Percentiles rank a stretch among this genome's conserved stretches.
phyloP scores from a whole-genome alignment of 257 asterid species.

The Anisodus acutangulus region DNA sequence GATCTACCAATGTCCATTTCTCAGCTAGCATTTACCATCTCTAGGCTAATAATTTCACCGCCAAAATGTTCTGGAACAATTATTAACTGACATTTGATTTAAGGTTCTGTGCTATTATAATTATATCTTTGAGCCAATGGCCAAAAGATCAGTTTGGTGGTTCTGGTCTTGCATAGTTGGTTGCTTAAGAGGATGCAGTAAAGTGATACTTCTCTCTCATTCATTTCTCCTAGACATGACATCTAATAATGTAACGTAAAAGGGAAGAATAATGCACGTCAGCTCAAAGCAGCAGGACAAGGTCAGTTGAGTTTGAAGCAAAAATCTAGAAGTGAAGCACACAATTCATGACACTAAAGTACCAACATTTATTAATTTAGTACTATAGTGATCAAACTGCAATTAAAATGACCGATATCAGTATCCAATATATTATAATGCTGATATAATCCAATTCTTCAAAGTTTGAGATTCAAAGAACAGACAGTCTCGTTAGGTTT shows the following conservation, averaged over 20 bases:
- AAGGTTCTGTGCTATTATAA: slow-evolving; percentile 12
- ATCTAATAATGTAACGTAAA: not conserved
- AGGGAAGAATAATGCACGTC: not conserved
- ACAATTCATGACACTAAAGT: not conserved
- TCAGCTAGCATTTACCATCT: slow-evolving; percentile 23
- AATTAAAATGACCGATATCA: not conserved
- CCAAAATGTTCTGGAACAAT: not conserved
- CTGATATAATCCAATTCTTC: slow-evolving; percentile 11
- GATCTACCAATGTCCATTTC: not conserved
- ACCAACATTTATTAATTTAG: not conserved
- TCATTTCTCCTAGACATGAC: not conserved
- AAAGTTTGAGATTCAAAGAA: not conserved
- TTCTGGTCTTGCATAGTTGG: slow-evolving; percentile 16
- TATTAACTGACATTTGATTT: not conserved
- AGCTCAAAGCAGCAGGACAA: slow-evolving; percentile 19
- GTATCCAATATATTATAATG: slow-evolving; percentile 19
- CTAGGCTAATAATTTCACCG: not conserved
- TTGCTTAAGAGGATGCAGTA: not conserved
- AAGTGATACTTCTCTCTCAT: not conserved
- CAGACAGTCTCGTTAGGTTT: not conserved
- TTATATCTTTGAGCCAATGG: slow-evolving; percentile 13
- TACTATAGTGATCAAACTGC: slow-evolving; percentile 5
- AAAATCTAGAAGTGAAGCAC: slow-evolving; percentile 12
- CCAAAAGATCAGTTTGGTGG: slow-evolving; percentile 3
- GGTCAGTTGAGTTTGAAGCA: not conserved